phyloP scores from a whole-genome alignment of 371 early-diverging fungal genomes.

The Circinella minor region DNA sequence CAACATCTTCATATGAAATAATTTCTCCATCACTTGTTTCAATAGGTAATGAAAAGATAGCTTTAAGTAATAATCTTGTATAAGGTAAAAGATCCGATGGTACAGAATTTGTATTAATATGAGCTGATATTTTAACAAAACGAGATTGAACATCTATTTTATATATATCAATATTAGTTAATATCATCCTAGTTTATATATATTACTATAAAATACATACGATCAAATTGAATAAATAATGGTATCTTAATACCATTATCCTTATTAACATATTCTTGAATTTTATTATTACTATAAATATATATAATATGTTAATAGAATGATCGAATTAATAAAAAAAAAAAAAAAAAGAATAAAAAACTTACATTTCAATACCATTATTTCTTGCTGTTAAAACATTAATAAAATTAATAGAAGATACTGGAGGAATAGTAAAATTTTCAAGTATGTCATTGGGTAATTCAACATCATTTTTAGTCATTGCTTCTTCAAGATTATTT shows the following conservation, averaged over 20 bases:
- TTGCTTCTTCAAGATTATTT: slow-evolving; percentile 55
- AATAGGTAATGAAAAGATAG: slow-evolving; percentile 64
- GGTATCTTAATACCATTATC: slow-evolving; percentile 57
- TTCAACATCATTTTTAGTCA: slow-evolving; percentile 58
- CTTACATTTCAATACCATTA: slow-evolving; percentile 18
- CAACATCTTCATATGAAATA: slow-evolving; percentile 62
- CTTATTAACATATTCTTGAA: slow-evolving; percentile 58
- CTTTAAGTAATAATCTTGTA: slow-evolving; percentile 59
- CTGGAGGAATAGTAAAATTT: slow-evolving; percentile 62
- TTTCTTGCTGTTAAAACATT: slow-evolving; percentile 62
- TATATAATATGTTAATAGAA: neutral
- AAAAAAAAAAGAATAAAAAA: too few relatives aligned
- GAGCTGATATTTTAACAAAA: slow-evolving; percentile 59
- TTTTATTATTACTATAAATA: slow-evolving; percentile 42
- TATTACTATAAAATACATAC: too few relatives aligned
- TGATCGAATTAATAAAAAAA: too few relatives aligned
- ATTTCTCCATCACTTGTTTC: slow-evolving; percentile 42
- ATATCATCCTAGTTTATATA: too few relatives aligned
- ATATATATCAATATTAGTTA: neutral
- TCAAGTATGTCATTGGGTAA: slow-evolving; percentile 65
- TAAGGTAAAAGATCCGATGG: slow-evolving; percentile 62
- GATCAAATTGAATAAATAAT: slow-evolving; percentile 68
- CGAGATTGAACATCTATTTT: slow-evolving; percentile 61
- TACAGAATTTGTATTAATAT: slow-evolving; percentile 51
- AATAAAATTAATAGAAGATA: slow-evolving; percentile 65